phyloP scores from a whole-genome alignment of 306 rosid species.

The Boehmeria nivea region DNA sequence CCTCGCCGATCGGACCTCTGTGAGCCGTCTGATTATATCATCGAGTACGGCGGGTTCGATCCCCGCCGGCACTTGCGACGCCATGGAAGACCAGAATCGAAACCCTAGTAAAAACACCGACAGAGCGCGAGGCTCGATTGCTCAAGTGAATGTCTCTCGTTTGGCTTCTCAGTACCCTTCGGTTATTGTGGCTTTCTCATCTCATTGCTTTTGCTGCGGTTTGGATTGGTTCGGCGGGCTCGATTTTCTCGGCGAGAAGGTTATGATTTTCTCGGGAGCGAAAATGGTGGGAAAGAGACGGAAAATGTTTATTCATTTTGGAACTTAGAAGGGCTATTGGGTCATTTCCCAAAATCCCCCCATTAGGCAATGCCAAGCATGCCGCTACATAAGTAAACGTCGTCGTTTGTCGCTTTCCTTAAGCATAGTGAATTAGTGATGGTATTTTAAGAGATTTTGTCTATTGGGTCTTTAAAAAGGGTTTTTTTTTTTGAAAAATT shows the following conservation, averaged over 20 bases:
- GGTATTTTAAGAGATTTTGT: too few relatives aligned
- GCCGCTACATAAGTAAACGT: too few relatives aligned
- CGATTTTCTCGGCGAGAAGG: background rate
- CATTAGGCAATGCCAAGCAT: too few relatives aligned
- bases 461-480: too few relatives aligned
- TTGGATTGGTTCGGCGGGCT: too few relatives aligned
- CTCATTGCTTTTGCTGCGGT: conserved; percentile 1
- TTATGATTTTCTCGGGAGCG: background rate
- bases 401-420: too few relatives aligned
- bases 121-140: background rate
- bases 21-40: conserved; percentile 79
- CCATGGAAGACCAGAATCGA: conserved; percentile 30
- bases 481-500: too few relatives aligned
- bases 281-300: background rate
- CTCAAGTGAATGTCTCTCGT: background rate
- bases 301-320: background rate
- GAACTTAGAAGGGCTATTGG: too few relatives aligned
- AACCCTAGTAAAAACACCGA: conserved; percentile 19
- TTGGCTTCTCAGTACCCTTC: too few relatives aligned
- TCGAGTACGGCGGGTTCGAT: conserved; percentile 75
- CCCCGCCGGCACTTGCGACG: conserved; percentile 51
- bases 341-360: too few relatives aligned
- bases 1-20: conserved; percentile 71
- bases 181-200: conserved; percentile 13
- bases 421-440: too few relatives aligned